Evolutionary conservation across 495 filamentous ascomycete genomes (phyloP), one percentile per base, ranked within the genome.

Genomic region (Tuber brumale): DNA sequence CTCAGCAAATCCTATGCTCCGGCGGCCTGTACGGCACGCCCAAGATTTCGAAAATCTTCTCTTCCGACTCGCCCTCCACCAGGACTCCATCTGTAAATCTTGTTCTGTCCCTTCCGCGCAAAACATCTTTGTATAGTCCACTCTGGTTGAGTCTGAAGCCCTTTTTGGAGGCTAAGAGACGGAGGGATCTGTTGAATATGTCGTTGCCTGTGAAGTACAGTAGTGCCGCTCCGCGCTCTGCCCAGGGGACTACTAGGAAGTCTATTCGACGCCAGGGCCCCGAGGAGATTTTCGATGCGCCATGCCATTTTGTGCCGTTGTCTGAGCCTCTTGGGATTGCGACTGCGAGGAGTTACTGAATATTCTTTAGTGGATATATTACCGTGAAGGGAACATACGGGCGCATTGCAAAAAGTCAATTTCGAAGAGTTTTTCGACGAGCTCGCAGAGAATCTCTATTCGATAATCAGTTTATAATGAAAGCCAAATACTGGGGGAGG

Each of bases 181-280:
- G 84, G 84, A 97, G 88, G 74, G 92, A 95, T 43, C 95, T 87
- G 81, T 99, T 99, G 85, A 99, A 99, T 71, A 97, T 94, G 81
- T 97, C 94, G 80, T 97, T 96, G 2, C 95, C 95, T 0, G 95
- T 97, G 79, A 97, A 99, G 81, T 99, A 99, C 72, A 99, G 88
- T 81, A 97, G 82, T 2, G 95, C 94, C 1, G 95, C 95, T 4
- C 95, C 95, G 61, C 94, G 86, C 84, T 97, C 90, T 0, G 88
- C 86, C 76, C 90, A 89, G 0, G 94, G 94, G 19, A 97, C 95
- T 23, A 97, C 87, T 0, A 99, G 86, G 43, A 97, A 88, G 82
- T 99, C 95, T 39, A 83, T 76, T 19, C 81, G 73, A 42, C 81
- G 78, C 81, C 81, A 84, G 70, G 37, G 51, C 78, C 51, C 77